Conservation (phyloP, 306 rosid genomes). For the Casuarina equisetifolia region DNA sequence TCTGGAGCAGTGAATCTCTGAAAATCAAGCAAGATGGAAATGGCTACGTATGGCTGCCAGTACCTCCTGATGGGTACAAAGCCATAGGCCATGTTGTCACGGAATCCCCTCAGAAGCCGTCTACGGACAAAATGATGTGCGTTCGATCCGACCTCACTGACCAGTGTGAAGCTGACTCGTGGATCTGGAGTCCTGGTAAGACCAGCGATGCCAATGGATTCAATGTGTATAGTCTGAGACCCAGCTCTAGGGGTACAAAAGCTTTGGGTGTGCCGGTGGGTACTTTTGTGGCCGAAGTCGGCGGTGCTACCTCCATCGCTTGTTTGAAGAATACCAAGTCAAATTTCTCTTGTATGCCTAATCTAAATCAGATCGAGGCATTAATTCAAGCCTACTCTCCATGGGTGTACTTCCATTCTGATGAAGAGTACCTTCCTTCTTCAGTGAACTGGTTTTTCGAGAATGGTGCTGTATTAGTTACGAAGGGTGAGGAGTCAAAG, state of each 20-base stretch:
- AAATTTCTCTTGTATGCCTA: slow-evolving; percentile 51
- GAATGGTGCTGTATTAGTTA: slow-evolving; percentile 62
- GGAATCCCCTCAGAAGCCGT: slow-evolving; percentile 48
- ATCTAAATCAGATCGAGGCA: slow-evolving; percentile 42
- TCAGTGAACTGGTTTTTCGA: slow-evolving; percentile 63
- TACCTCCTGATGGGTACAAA: slow-evolving; percentile 63
- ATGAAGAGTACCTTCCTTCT: slow-evolving; percentile 57
- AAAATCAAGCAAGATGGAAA: slow-evolving; percentile 41
- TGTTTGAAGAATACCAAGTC: slow-evolving; percentile 62
- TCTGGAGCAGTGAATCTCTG: slow-evolving; percentile 54
- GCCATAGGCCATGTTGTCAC: slow-evolving; percentile 67
- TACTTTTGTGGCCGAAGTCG: slow-evolving; percentile 50
- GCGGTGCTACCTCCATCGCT: slow-evolving; percentile 21
- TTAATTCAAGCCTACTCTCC: slow-evolving; percentile 59
- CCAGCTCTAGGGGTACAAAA: slow-evolving; percentile 47
- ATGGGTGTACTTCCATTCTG: slow-evolving; percentile 57
- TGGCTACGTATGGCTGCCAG: slow-evolving; percentile 70
- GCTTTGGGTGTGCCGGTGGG: slow-evolving; percentile 58
- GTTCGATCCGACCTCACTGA: slow-evolving; percentile 64
- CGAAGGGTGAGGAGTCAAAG: slow-evolving; percentile 40
- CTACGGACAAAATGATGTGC: slow-evolving; percentile 56
- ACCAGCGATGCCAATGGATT: slow-evolving; percentile 31
- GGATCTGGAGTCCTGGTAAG: slow-evolving; percentile 60
- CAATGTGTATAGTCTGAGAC: slow-evolving; percentile 50
- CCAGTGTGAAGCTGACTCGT: slow-evolving; percentile 42